A percentile compares a stretch with the other conserved stretches of the same genome.
These are phyloP conservation scores for Pyrenophora seminiperda DNA, from an alignment of 2,329 filamentous ascomycete species.

Conservation along the genomic window DNA sequence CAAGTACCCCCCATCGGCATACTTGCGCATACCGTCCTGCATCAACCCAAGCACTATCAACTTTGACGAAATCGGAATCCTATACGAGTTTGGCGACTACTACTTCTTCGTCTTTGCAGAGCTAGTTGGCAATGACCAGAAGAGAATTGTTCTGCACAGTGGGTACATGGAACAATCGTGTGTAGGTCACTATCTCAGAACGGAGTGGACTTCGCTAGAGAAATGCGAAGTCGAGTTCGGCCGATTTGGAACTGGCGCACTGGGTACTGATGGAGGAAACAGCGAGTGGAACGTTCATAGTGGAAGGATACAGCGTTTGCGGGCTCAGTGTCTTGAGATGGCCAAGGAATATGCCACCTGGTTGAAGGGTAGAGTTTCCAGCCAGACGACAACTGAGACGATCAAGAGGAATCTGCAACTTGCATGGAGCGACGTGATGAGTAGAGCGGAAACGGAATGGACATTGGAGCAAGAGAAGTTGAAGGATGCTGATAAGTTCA, in stretches of 20 bases:
- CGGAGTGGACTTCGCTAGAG: neutral
- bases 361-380: neutral
- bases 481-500: conserved; percentile 1
- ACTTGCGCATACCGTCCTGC: neutral
- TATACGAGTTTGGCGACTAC: conserved; percentile 1
- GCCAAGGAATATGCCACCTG: neutral
- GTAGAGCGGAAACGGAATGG: neutral
- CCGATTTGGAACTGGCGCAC: neutral
- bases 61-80: conserved; percentile 8
- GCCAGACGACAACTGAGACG: no score
- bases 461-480: neutral
- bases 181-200: conserved; percentile 1
- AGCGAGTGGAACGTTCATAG: conserved; percentile 4
- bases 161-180: neutral
- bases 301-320: neutral
- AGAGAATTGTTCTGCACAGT: neutral
- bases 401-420: neutral
- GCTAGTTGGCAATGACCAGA: neutral
- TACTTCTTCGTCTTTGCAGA: conserved; percentile 2
- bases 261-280: neutral
- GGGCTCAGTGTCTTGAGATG: neutral
- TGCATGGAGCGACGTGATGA: neutral
- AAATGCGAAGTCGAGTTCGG: neutral
- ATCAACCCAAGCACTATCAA: conserved; percentile 4
- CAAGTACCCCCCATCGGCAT: neutral